phyloP scores from a whole-genome alignment of 495 filamentous ascomycete genomes.

The Aspergillus taichungensis region DNA sequence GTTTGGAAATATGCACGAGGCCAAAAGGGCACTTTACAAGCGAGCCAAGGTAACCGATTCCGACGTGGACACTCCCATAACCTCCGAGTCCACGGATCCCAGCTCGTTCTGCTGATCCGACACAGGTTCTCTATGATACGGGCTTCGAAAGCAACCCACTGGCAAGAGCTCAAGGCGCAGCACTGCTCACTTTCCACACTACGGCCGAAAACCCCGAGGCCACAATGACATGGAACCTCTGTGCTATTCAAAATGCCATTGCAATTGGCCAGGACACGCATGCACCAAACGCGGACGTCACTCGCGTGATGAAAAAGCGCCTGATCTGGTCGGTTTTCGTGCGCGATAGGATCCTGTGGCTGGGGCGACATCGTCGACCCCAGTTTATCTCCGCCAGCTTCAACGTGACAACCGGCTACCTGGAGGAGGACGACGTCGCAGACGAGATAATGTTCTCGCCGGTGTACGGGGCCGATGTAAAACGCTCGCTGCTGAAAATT shows the following conservation, averaged over 20 bases:
- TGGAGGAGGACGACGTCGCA: conserved; percentile 29
- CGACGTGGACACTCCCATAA: background rate
- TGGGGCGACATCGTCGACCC: conserved; percentile 36
- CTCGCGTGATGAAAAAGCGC: conserved; percentile 24
- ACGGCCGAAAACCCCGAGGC: conserved; percentile 25
- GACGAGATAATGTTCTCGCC: conserved; percentile 31
- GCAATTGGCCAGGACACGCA: conserved; percentile 24
- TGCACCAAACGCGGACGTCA: conserved; percentile 3
- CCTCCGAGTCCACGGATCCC: background rate
- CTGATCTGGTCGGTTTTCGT: conserved; percentile 43
- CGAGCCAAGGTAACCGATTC: conserved; percentile 21
- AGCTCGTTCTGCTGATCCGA: too few relatives aligned
- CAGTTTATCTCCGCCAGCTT: conserved; percentile 35
- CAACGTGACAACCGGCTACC: conserved; percentile 22
- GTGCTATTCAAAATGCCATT: conserved; percentile 37
- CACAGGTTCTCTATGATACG: conserved; percentile 18
- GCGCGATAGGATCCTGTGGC: conserved; percentile 38
- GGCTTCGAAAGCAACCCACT: conserved; percentile 19
- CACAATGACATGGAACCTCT: conserved; percentile 35
- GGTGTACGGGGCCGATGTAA: conserved; percentile 33
- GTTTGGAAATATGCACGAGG: too few relatives aligned
- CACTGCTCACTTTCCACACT: conserved; percentile 34
- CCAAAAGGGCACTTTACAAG: too few relatives aligned
- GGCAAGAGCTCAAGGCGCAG: conserved; percentile 31
- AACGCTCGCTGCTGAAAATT: conserved; percentile 28